Conservation (phyloP, 2,329 filamentous ascomycete genomes). For the Talaromyces sp. region DNA sequence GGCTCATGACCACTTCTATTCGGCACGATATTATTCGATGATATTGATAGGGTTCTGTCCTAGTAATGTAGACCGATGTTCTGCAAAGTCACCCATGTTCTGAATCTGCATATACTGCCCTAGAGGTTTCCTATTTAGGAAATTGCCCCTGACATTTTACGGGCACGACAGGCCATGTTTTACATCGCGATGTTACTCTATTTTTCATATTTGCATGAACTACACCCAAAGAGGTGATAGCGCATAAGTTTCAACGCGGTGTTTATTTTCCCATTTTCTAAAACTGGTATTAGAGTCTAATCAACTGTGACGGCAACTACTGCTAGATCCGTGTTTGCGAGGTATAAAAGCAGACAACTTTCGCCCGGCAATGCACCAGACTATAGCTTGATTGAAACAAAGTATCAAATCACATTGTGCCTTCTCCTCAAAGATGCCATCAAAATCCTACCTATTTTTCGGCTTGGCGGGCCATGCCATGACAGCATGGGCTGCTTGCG, state of each 20-base stretch:
- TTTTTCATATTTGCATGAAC: not conserved
- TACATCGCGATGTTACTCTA: not conserved
- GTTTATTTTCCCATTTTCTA: not conserved
- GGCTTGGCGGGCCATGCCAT: not conserved
- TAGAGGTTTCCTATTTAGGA: not conserved
- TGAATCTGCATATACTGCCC: no score
- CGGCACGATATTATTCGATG: no score
- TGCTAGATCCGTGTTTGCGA: not conserved
- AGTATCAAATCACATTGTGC: not conserved
- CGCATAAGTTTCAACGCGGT: not conserved
- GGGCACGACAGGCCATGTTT: not conserved
- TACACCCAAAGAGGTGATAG: not conserved
- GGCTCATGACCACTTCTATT: no score
- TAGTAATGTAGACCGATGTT: no score
- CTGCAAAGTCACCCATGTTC: no score
- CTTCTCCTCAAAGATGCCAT: not conserved
- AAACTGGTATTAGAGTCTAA: not conserved
- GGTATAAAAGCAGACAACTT: not conserved
- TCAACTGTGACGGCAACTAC: not conserved
- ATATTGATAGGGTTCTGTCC: no score
- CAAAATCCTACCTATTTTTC: not conserved
- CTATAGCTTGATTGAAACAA: no score
- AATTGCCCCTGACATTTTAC: not conserved
- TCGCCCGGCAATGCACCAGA: not conserved
- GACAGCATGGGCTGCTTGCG: slow-evolving; percentile 1